Percentiles rank a stretch among this genome's conserved stretches.
phyloP scores from a whole-genome alignment of 768 basidiomycete species.

The Serendipita sp. region DNA sequence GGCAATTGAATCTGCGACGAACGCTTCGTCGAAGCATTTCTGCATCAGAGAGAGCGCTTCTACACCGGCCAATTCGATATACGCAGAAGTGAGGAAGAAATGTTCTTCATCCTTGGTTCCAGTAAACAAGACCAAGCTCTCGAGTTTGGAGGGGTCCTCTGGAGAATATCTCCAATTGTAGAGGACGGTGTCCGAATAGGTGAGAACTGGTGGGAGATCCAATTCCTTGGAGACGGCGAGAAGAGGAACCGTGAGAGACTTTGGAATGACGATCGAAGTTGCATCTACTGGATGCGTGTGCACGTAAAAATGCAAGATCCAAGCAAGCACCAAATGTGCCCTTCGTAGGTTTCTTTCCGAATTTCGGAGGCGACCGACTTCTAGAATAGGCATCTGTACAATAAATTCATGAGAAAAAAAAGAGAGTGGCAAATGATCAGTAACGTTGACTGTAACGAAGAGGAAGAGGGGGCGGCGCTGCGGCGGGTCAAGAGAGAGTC shows the following conservation, averaged over 20 bases:
- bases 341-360: constrained; percentile 49
- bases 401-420: constrained; percentile 9
- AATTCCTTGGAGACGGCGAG: constrained; percentile 52
- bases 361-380: constrained; percentile 32
- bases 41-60: constrained; percentile 37
- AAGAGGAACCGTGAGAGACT: constrained; percentile 55
- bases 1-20: constrained; percentile 33
- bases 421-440: not conserved
- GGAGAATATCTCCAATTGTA: constrained; percentile 43
- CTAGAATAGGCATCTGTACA: constrained; percentile 52
- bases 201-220: constrained; percentile 72
- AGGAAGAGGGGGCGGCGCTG: not conserved
- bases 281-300: constrained; percentile 45
- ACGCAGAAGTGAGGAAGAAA: constrained; percentile 75
- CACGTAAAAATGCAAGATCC: constrained; percentile 78
- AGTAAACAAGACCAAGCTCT: constrained; percentile 56
- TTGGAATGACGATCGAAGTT: constrained; percentile 41
- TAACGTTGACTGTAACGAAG: not conserved
- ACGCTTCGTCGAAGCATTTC: constrained; percentile 1
- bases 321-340: constrained; percentile 79
- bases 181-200: constrained; percentile 81
- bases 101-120: constrained; percentile 63
- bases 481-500: not conserved
- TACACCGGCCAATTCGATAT: constrained; percentile 75
- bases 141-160: constrained; percentile 39